Conservation (phyloP, 495 filamentous ascomycete genomes). For the Xylaria longipes region DNA sequence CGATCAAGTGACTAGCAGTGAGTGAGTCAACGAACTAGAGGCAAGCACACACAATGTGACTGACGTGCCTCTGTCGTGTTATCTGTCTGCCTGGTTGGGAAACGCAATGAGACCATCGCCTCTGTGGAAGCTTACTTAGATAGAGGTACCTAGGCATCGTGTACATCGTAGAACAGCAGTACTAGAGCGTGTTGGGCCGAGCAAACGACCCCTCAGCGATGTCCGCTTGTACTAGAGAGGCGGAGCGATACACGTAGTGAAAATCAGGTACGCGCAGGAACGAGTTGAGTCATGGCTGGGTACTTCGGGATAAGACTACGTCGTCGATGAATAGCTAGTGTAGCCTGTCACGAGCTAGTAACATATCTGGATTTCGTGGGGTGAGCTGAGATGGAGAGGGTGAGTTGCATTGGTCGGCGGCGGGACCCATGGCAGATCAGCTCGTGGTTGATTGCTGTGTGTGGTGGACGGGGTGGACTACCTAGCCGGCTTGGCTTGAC, state of each 20-base stretch:
- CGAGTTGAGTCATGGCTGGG: not conserved
- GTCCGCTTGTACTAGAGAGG: not conserved
- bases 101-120: not conserved
- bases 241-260: not conserved
- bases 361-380: slow-evolving; percentile 15
- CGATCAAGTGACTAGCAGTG: not conserved
- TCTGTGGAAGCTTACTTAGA: not conserved
- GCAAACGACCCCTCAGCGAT: not conserved
- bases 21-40: not conserved
- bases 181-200: not conserved
- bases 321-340: slow-evolving; percentile 10
- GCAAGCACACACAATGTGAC: not conserved
- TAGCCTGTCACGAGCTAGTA: slow-evolving; percentile 14
- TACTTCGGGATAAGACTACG: not conserved
- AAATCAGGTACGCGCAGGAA: not conserved
- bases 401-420: slow-evolving; percentile 23
- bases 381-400: slow-evolving; percentile 11
- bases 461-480: slow-evolving; percentile 10
- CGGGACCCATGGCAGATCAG: slow-evolving; percentile 26
- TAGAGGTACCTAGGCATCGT: not conserved
- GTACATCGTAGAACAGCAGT: not conserved
- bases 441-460: slow-evolving; percentile 24
- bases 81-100: not conserved
- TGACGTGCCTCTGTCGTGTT: not conserved
- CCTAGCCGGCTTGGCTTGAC: slow-evolving; percentile 26